Evolutionary conservation across 306 rosid genomes (phyloP).

Genomic region (Vicia sativa): DNA sequence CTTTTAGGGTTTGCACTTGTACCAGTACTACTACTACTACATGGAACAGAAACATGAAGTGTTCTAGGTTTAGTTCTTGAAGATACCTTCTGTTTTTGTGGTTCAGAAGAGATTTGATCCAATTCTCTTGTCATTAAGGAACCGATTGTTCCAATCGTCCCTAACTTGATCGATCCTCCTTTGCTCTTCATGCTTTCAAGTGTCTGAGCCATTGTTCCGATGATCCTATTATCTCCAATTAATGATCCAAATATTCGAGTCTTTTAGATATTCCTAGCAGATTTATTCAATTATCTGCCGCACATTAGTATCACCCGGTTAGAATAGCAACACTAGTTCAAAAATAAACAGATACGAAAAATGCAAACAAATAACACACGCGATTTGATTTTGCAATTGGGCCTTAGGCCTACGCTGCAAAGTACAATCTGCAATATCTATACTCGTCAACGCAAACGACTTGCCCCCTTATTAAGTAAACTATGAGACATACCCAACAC

Average conservation of each 20-base stretch:
- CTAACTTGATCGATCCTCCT: constrained; percentile 84
- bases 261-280: constrained; percentile 38
- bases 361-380: background rate
- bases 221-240: constrained; percentile 43
- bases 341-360: background rate
- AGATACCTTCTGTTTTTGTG: constrained; percentile 54
- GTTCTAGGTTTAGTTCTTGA: constrained; percentile 55
- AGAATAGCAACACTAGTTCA: background rate
- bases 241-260: constrained; percentile 34
- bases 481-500: background rate
- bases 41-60: constrained; percentile 49
- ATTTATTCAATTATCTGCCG: constrained; percentile 48
- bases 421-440: background rate
- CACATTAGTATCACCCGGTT: constrained; percentile 37
- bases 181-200: constrained; percentile 71
- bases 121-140: constrained; percentile 87
- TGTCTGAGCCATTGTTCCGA: constrained; percentile 59
- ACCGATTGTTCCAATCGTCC: constrained; percentile 81
- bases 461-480: background rate
- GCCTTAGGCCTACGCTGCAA: background rate
- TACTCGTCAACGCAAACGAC: background rate
- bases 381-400: background rate
- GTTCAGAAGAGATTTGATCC: constrained; percentile 60
- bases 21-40: constrained; percentile 41
- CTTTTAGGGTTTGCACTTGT: constrained; percentile 49